phyloP scores from a whole-genome alignment of 495 filamentous ascomycete species.

The Bryoglossum gracile region DNA sequence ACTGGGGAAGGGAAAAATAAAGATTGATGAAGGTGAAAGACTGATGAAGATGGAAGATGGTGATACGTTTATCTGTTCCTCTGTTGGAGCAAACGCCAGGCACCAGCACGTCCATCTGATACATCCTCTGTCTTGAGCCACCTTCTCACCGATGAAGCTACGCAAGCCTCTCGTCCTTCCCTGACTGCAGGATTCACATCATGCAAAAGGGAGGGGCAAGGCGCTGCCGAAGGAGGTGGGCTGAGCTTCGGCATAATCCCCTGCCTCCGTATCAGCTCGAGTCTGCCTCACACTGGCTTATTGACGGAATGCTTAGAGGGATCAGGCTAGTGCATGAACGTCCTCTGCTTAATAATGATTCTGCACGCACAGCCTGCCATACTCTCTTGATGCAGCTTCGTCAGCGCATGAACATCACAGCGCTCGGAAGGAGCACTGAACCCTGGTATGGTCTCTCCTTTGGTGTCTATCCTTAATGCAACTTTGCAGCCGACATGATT shows the following conservation, averaged over 20 bases:
- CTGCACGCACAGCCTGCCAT: too few species aligned
- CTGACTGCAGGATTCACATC: background rate
- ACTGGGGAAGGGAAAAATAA: too few species aligned
- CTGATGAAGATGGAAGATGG: too few species aligned
- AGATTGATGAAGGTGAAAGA: too few species aligned
- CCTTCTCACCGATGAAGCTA: background rate
- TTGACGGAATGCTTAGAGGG: background rate
- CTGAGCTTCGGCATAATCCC: slow-evolving; percentile 11
- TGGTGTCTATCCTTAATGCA: background rate
- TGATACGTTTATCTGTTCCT: too few species aligned
- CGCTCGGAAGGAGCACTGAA: background rate
- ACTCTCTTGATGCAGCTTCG: too few species aligned
- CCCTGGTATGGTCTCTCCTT: background rate
- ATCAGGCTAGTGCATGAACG: background rate
- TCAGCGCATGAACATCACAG: too few species aligned
- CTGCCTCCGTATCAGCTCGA: slow-evolving; percentile 10
- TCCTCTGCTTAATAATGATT: too few species aligned
- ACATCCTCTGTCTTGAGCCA: background rate
- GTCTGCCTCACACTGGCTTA: background rate
- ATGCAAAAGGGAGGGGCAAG: background rate
- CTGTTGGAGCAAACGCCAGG: too few species aligned
- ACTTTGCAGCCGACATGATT: slow-evolving; percentile 1
- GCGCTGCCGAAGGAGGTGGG: slow-evolving; percentile 2
- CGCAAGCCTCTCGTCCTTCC: background rate
- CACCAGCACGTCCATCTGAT: too few species aligned